Percentiles rank a stretch among this genome's conserved stretches.
Evolutionary conservation across 768 basidiomycete species (phyloP).

Genomic region (Kwoniella bestiolae): DNA sequence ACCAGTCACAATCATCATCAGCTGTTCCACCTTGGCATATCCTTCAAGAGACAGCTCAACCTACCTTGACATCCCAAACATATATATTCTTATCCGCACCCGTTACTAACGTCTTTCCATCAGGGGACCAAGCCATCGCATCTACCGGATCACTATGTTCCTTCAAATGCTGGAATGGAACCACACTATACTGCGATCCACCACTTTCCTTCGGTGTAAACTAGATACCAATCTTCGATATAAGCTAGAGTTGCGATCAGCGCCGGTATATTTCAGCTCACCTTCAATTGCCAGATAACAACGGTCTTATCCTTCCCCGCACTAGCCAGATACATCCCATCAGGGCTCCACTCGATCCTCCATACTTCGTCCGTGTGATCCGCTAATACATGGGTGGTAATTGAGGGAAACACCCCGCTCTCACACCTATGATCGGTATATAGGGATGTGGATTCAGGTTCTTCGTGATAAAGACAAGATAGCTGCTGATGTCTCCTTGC

Average conservation of each 20-base stretch:
- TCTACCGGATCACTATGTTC: slow-evolving; percentile 79
- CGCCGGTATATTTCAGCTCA: slow-evolving; percentile 58
- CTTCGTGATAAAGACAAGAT: slow-evolving; percentile 84
- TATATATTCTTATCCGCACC: slow-evolving; percentile 79
- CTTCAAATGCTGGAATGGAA: slow-evolving; percentile 59
- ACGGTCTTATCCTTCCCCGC: slow-evolving; percentile 84
- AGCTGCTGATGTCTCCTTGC: slow-evolving; percentile 78
- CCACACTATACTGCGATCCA: slow-evolving; percentile 60
- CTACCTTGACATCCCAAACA: slow-evolving; percentile 87
- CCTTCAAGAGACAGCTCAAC: slow-evolving; percentile 21
- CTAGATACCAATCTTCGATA: neutral
- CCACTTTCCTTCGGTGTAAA: slow-evolving; percentile 13
- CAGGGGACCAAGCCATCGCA: slow-evolving; percentile 88
- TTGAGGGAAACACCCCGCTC: slow-evolving; percentile 75
- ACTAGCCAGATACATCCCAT: slow-evolving; percentile 80
- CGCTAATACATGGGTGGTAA: slow-evolving; percentile 80
- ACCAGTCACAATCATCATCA: neutral
- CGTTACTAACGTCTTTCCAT: slow-evolving; percentile 81
- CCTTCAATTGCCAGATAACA: slow-evolving; percentile 86
- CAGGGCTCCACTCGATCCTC: slow-evolving; percentile 93
- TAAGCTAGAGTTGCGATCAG: neutral
- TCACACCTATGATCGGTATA: slow-evolving; percentile 85
- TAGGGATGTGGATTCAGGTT: slow-evolving; percentile 69
- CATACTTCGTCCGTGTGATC: slow-evolving; percentile 94
- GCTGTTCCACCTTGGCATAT: neutral